Evolutionary conservation across 306 rosid species (phyloP), one percentile per base, ranked within the genome.

Genomic region (Mucuna pruriens): DNA sequence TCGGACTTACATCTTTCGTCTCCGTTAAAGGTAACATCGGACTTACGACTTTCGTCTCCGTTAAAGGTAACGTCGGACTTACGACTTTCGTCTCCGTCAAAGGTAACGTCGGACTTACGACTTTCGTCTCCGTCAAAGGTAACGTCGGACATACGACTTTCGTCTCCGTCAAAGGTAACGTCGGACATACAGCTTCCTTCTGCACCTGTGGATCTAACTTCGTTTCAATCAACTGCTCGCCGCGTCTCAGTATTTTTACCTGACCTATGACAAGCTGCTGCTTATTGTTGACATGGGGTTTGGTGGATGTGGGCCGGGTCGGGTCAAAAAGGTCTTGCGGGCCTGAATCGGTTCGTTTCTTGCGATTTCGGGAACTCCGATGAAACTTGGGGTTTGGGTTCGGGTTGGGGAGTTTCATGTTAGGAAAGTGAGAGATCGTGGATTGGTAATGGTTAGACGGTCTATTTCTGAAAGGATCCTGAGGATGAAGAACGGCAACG

Each of bases 181-280:
- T 29, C 31, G 31, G 31, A 1, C 23, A 33, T 31, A 33, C 17
- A 11, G 20, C 1, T 23, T 9, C 9, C n/a, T 40, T 46, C 46
- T 23, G 16, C 2, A 75, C 11, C 4, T 36, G 20, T 17, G 0
- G 81, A 62, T 19, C 19, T 12, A 71, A 8, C 26, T 58, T 20
- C 40, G 45, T 31, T 22, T 57, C 17, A 13, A 54, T 31, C 15
- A 87, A 11, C 2, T 19, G 48, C 4, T 88, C 89, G 2, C 89
- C 85, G 29, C 91, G 89, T 71, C 82, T 89, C 3, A 89, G 81
- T 26, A 88, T 80, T 77, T 78, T 90, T 20, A 89, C 80, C 44
- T 80, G 83, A 15, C 85, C 90, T 75, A 40, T 82, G 46, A 77
- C 7, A 0, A 82, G 74, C 3, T 8, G 29, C 61, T 54, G 36